A percentile compares a stretch with the other conserved stretches of the same genome.
These are phyloP conservation scores for Gossypium laxum DNA, from an alignment of 441 rosid species.

Conservation along the genomic window DNA sequence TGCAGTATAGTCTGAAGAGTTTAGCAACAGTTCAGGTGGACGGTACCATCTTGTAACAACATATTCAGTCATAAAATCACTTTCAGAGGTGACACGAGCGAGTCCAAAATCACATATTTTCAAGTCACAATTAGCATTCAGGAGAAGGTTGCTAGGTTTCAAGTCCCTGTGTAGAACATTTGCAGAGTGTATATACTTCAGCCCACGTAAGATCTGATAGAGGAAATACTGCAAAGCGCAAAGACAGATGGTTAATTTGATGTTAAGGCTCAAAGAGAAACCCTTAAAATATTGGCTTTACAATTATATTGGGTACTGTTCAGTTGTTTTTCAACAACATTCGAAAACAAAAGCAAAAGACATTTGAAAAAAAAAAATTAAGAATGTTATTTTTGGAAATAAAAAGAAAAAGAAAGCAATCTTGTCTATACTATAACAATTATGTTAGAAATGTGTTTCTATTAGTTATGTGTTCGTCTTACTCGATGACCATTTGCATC, in stretches of 20 bases:
- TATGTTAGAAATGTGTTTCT: neutral
- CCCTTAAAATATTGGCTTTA: neutral
- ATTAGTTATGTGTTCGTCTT: neutral
- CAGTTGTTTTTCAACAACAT: neutral
- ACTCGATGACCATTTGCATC: neutral
- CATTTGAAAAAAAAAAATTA: neutral
- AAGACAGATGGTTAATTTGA: conserved; percentile 11
- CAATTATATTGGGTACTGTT: neutral
- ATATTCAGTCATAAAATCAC: conserved; percentile 70
- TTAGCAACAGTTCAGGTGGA: conserved; percentile 71
- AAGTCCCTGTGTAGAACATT: conserved; percentile 84
- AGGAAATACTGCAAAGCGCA: conserved; percentile 51
- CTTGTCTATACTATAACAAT: neutral
- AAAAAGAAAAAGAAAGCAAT: no score
- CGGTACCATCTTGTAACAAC: conserved; percentile 91
- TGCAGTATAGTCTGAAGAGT: conserved; percentile 64
- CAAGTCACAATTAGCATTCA: conserved; percentile 55
- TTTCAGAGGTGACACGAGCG: conserved; percentile 73
- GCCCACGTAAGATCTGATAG: conserved; percentile 77
- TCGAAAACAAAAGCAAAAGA: neutral
- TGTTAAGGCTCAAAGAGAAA: neutral
- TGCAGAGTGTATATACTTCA: conserved; percentile 83
- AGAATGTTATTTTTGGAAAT: neutral
- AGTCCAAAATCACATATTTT: conserved; percentile 83
- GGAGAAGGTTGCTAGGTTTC: conserved; percentile 75